These are phyloP conservation scores for Thelonectria blattea DNA, from an alignment of 2,329 filamentous ascomycete genomes.

Conservation along the genomic window DNA sequence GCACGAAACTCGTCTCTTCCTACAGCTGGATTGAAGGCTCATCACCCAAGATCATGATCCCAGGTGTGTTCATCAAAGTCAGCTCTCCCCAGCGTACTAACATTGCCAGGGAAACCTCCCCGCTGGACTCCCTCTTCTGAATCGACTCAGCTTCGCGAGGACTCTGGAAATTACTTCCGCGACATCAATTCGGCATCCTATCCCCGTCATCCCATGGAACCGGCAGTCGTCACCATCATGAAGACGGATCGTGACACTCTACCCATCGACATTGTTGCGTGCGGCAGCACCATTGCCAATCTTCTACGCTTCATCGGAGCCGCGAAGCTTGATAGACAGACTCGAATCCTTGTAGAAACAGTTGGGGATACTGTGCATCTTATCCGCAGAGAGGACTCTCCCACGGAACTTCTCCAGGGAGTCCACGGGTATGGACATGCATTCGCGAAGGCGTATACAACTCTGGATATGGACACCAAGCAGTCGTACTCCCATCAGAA, in stretches of 20 bases:
- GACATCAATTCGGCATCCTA: slow-evolving; percentile 60
- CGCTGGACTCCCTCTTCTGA: slow-evolving; percentile 28
- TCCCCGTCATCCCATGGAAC: slow-evolving; percentile 57
- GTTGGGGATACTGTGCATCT: slow-evolving; percentile 66
- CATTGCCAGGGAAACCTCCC: slow-evolving; percentile 30
- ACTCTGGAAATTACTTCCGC: slow-evolving; percentile 57
- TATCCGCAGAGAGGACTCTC: slow-evolving; percentile 65
- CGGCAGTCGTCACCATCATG: slow-evolving; percentile 52
- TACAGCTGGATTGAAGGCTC: slow-evolving; percentile 56
- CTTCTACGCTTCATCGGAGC: slow-evolving; percentile 62
- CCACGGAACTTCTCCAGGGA: slow-evolving; percentile 60
- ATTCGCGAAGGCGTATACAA: slow-evolving; percentile 71
- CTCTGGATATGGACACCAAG: slow-evolving; percentile 61
- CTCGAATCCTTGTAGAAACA: slow-evolving; percentile 64
- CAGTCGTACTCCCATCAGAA: slow-evolving; percentile 68
- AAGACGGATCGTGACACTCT: slow-evolving; percentile 27
- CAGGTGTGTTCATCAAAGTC: slow-evolving; percentile 41
- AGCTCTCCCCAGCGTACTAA: neutral
- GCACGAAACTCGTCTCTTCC: slow-evolving; percentile 50
- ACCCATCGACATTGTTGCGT: slow-evolving; percentile 64
- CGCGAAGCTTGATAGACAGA: slow-evolving; percentile 53
- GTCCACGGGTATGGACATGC: slow-evolving; percentile 68
- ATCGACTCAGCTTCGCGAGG: slow-evolving; percentile 29
- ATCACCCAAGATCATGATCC: slow-evolving; percentile 51
- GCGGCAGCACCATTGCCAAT: slow-evolving; percentile 66